Percentiles rank a stretch among this genome's conserved stretches.
Conservation (phyloP, 2,329 filamentous ascomycete genomes). For the Pseudogymnoascus sp. region DNA sequence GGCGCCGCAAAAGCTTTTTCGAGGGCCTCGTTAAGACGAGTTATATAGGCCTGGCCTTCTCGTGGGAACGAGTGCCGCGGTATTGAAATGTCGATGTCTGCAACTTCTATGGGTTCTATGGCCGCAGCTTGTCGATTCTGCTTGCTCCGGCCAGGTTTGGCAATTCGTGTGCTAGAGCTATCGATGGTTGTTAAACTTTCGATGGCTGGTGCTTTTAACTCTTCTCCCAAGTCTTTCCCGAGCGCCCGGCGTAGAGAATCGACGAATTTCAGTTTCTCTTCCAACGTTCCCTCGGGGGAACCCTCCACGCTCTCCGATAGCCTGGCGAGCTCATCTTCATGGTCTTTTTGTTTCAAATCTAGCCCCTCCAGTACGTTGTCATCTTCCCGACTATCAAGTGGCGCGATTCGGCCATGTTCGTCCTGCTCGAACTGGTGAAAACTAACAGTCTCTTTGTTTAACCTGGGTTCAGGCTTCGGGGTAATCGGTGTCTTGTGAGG, state of each 20-base stretch:
- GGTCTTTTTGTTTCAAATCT: not conserved
- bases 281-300: not conserved
- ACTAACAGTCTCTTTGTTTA: not conserved
- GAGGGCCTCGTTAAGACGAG: conserved; percentile 10
- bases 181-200: not conserved
- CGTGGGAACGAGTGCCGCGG: conserved; percentile 2
- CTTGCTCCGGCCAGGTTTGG: not conserved
- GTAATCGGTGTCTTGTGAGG: not conserved
- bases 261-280: not conserved
- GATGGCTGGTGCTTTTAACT: not conserved
- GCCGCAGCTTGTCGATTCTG: not conserved
- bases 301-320: not conserved
- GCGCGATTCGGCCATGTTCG: not conserved
- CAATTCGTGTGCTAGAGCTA: not conserved
- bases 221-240: not conserved
- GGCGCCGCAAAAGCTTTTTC: not conserved
- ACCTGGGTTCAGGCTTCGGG: not conserved
- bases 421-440: conserved; percentile 7
- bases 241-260: not conserved
- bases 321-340: not conserved
- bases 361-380: not conserved
- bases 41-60: conserved; percentile 9
- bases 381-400: not conserved
- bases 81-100: conserved; percentile 6
- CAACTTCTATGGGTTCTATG: not conserved